Base-by-base conservation (phyloP, 2,329 filamentous ascomycete genomes). In the Penicillium crustosum region DNA sequence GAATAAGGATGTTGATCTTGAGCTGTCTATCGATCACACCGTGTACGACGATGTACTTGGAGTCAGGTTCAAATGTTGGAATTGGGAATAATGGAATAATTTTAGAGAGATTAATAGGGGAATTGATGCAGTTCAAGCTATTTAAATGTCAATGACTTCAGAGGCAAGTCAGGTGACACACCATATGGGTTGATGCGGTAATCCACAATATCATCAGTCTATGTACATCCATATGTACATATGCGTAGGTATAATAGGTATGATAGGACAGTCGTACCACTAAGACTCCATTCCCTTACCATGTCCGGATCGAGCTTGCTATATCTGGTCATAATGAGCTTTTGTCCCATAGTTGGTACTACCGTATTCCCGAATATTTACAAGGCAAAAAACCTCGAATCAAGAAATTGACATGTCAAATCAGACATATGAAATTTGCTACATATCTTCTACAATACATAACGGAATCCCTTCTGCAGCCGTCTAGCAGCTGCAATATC, bases 391-490 rank as follows among this genome's bases (percentile, higher is more conserved):
- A 33, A 6, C 31, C 6, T 35, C 2, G 15, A 33, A n/a, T 44
- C 4, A 13, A 33, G 3, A 17, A 12, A 13, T 35, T 3, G 9
- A 25, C 3, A 12, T 17, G 12, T 31, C 13, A 21, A 31, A 49
- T 49, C 12, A 38, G 25, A 23, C 21, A 36, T 29, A 35, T 35
- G 9, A 13, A 17, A 21, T 12, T 29, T 13, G 9, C 21, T 17
- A 41, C 25, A 25, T 25, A 25, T 25, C 8, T 7, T 43, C 51
- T 61, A 82, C 53, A 81, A 70, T 61, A 80, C 75, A 64, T 81
- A 85, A 33, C 83, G 72, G 69, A 83, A 85, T 1, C 82, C 82
- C 71, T 81, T 82, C 69, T 84, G 82, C 70, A 83, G 60, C 49
- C 71, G 69, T 53, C 82, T 75, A 36, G 82, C 82, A 12, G 77